Conservation (phyloP, 306 rosid species). For the Phaseolus lunatus region DNA sequence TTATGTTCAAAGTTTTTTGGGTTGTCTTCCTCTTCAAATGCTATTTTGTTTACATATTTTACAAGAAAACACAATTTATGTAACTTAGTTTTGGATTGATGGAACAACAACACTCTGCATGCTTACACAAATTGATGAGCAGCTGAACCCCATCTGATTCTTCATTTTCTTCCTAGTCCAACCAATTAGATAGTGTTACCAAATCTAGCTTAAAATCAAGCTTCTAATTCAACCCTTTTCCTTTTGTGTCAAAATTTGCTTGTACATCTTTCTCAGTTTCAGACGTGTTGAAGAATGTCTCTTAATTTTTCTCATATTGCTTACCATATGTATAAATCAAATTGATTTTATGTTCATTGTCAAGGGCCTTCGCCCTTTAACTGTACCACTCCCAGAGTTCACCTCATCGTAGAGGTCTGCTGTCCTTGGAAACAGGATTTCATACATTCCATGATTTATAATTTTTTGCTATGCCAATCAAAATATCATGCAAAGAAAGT, state of each 20-base stretch:
- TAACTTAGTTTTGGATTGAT: neutral
- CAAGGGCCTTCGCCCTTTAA: neutral
- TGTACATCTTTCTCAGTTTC: neutral
- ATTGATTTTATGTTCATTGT: neutral
- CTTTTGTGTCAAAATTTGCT: neutral
- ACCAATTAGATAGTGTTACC: constrained; percentile 3
- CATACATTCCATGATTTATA: neutral
- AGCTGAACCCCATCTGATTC: constrained; percentile 9
- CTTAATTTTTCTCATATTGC: neutral
- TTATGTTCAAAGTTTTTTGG: constrained; percentile 1
- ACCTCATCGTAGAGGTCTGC: neutral
- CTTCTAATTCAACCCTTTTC: neutral
- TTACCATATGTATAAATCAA: constrained; percentile 27
- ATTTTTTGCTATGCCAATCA: neutral
- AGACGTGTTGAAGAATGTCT: constrained; percentile 10
- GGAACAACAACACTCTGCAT: neutral
- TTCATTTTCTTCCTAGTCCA: neutral
- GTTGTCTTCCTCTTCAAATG: neutral
- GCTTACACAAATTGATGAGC: neutral
- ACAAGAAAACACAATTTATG: neutral
- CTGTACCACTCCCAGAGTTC: neutral
- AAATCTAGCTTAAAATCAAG: constrained; percentile 5
- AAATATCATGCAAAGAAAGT: neutral
- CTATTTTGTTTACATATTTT: neutral
- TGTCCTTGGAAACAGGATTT: neutral